Percentiles rank a stretch among this genome's conserved stretches.
phyloP scores from a whole-genome alignment of 352 stramenopile genomes.

The Hyaloperonospora brassicae region DNA sequence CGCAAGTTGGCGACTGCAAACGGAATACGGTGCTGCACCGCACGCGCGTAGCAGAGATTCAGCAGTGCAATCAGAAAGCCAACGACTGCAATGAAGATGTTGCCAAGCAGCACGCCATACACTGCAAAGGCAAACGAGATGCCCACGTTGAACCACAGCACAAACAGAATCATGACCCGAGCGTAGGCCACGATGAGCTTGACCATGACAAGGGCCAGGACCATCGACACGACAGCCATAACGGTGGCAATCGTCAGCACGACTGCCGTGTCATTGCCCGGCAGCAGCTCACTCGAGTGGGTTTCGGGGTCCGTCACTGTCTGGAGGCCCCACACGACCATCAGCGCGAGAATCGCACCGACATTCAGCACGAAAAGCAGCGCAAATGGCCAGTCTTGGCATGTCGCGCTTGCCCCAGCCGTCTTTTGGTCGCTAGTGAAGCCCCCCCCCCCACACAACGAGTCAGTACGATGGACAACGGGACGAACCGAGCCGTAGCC shows the following conservation, averaged over 20 bases:
- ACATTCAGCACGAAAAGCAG: constrained; percentile 76
- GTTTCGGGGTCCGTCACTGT: constrained; percentile 38
- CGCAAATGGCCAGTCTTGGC: constrained; percentile 73
- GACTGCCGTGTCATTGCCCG: constrained; percentile 48
- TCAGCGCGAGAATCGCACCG: constrained; percentile 57
- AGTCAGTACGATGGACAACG: neutral
- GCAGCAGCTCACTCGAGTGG: constrained; percentile 38
- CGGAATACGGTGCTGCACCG: constrained; percentile 85
- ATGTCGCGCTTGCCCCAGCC: constrained; percentile 26
- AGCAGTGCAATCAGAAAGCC: constrained; percentile 54
- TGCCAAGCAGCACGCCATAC: constrained; percentile 63
- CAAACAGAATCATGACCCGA: constrained; percentile 76
- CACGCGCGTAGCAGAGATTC: constrained; percentile 80
- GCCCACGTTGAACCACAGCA: constrained; percentile 82
- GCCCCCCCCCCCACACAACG: neutral
- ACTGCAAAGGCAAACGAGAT: constrained; percentile 54
- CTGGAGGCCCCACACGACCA: constrained; percentile 61
- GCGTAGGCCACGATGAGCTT: constrained; percentile 78
- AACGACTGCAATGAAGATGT: constrained; percentile 63
- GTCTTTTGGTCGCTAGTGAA: constrained; percentile 26
- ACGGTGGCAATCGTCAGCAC: constrained; percentile 44
- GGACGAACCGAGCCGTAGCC: too few species aligned
- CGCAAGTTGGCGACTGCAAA: constrained; percentile 91
- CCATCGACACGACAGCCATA: constrained; percentile 52
- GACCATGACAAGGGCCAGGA: constrained; percentile 55